A percentile compares a stretch with the other conserved stretches of the same genome.
Conservation (phyloP, 768 basidiomycete genomes). For the Mycena vulgaris region DNA sequence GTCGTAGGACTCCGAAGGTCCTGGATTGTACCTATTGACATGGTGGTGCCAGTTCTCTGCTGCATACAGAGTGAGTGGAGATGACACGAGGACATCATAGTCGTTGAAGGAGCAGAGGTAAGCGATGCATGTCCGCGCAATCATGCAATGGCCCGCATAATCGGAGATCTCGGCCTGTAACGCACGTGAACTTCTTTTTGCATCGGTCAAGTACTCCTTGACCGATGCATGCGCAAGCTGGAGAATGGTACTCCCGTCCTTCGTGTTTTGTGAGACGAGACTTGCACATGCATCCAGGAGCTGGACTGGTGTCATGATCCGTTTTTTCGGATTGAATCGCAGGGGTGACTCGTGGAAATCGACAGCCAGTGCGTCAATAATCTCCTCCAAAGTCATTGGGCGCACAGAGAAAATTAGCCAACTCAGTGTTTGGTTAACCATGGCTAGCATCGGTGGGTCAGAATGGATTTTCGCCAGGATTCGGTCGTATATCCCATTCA, state of each 20-base stretch:
- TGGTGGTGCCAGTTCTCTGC: conserved; percentile 3
- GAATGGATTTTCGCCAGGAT: conserved; percentile 8
- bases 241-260: background rate
- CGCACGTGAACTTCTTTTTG: conserved; percentile 4
- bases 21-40: too few relatives aligned
- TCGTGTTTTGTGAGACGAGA: too few relatives aligned
- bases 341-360: too few relatives aligned
- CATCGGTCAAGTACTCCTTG: conserved; percentile 8
- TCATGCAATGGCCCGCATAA: background rate
- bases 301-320: too few relatives aligned
- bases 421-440: too few relatives aligned
- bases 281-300: too few relatives aligned
- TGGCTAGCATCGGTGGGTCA: background rate
- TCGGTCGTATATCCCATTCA: background rate
- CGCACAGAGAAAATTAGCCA: too few relatives aligned
- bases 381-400: too few relatives aligned
- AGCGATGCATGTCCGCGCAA: too few relatives aligned
- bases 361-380: too few relatives aligned
- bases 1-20: too few relatives aligned
- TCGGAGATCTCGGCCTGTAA: conserved; percentile 7
- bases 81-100: background rate
- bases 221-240: conserved; percentile 7
- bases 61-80: conserved; percentile 2
- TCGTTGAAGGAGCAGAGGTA: conserved; percentile 5
- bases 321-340: too few relatives aligned